Percentiles rank a stretch among this genome's conserved stretches.
phyloP scores from a whole-genome alignment of 768 basidiomycete species.

The Flagelloscypha sp. region DNA sequence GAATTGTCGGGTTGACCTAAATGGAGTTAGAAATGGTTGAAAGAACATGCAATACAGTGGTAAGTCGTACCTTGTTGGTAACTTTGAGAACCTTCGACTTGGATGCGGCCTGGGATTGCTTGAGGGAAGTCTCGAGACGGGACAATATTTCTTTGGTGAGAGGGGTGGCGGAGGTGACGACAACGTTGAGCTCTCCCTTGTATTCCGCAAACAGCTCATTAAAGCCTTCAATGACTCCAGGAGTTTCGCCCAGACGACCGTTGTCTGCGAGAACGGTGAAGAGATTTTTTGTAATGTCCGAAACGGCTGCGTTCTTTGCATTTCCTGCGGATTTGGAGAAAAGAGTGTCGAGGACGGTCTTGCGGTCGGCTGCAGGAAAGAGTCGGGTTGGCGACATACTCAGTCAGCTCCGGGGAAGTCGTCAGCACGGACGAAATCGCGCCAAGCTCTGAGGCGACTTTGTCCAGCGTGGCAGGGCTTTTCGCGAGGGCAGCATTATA shows the following conservation, averaged over 20 bases:
- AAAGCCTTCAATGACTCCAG: conserved; percentile 86
- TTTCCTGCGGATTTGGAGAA: conserved; percentile 57
- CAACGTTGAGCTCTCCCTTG: conserved; percentile 88
- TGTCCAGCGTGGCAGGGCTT: conserved; percentile 74
- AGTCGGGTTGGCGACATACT: conserved; percentile 87
- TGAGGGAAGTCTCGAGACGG: conserved; percentile 78
- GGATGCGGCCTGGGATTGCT: conserved; percentile 78
- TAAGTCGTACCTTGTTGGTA: conserved; percentile 69
- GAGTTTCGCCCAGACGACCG: conserved; percentile 77
- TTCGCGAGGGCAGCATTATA: conserved; percentile 77
- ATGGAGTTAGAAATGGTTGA: conserved; percentile 8
- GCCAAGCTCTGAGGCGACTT: conserved; percentile 80
- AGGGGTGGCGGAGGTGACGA: conserved; percentile 81
- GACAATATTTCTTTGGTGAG: conserved; percentile 69
- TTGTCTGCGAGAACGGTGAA: conserved; percentile 88
- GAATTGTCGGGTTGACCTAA: conserved; percentile 84
- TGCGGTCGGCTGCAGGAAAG: conserved; percentile 74
- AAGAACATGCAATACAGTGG: not conserved
- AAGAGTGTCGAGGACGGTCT: conserved; percentile 56
- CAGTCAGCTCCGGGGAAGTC: conserved; percentile 50
- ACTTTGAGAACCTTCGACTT: conserved; percentile 84
- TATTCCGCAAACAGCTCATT: conserved; percentile 81
- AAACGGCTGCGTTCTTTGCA: conserved; percentile 67
- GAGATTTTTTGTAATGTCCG: conserved; percentile 88
- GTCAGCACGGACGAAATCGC: conserved; percentile 63